Percentiles rank a stretch among this genome's conserved stretches.
phyloP scores from a whole-genome alignment of 75 land plant genomes.

The Azolla pinnata region DNA sequence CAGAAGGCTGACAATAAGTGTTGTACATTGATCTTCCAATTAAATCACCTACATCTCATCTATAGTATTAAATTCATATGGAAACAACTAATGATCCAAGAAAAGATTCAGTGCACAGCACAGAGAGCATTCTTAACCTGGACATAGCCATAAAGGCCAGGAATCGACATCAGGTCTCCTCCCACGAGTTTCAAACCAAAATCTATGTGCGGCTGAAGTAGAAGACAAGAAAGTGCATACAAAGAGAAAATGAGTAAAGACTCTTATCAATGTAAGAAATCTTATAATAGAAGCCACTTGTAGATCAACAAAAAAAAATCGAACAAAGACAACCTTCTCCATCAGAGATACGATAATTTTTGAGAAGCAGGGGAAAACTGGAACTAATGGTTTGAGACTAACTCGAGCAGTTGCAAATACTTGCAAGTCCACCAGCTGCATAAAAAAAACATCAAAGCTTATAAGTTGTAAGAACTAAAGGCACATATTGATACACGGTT shows the following conservation, averaged over 20 bases:
- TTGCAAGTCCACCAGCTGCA: slow-evolving; percentile 71
- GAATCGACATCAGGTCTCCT: slow-evolving; percentile 80
- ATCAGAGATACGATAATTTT: slow-evolving; percentile 52
- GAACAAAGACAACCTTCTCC: slow-evolving; percentile 47
- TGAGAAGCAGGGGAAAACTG: slow-evolving; percentile 68
- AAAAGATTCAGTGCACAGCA: no score
- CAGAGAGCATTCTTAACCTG: no score
- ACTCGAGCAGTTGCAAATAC: slow-evolving; percentile 50
- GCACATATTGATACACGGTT: no score
- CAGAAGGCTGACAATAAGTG: no score
- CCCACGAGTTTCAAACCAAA: slow-evolving; percentile 80
- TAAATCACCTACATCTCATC: no score
- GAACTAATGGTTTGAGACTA: slow-evolving; percentile 62
- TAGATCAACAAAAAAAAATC: background rate
- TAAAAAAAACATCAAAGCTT: no score
- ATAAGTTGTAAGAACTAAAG: no score
- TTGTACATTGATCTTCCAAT: no score
- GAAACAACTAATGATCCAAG: no score
- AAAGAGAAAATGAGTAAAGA: no score
- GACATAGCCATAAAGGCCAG: slow-evolving; percentile 67
- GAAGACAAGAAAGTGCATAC: background rate
- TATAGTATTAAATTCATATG: no score
- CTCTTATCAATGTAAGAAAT: background rate
- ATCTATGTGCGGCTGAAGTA: slow-evolving; percentile 77
- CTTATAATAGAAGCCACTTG: background rate